Evolutionary conservation across 805 yeast genomes (phyloP), one percentile per base, ranked within the genome.

Genomic region (Yarrowia hollandica): DNA sequence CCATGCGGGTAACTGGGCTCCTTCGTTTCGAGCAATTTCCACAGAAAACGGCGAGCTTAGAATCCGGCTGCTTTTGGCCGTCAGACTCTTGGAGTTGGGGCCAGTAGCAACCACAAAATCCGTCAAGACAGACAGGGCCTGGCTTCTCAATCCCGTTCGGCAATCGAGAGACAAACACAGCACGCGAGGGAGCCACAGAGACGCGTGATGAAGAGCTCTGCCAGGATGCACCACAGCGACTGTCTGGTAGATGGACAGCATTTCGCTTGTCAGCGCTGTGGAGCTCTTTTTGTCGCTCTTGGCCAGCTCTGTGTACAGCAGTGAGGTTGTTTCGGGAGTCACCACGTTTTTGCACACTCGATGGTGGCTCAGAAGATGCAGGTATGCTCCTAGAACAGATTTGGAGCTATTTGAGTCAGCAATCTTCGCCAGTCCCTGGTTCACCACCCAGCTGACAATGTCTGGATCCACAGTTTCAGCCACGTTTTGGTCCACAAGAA

Each of bases 321-420:
- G 10, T 4, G 33, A 16, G n/a, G 28, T 37, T 5, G 44, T 37
- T 15, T 52, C 44, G n/a, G 58, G 26, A 2, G 44, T 35, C 11
- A 52, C 31, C 15, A 52, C 44, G 26, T 52, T 52, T 11, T 25
- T 23, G 33, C 44, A 26, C 18, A 52, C 58, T 4, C 58, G 33
- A n/a, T 52, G 58, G 35, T 52, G 58, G 19, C 44, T 52, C 31
- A 52, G 58, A 14, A 52, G 44, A 19, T 52, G 58, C 26, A 52
- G 12, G 35, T 52, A 52, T n/a, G 35, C 58, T n/a, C 35, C 58
- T 10, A 52, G 35, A 11, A 52, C 44, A 4, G 44, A 25, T 14
- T 52, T 52, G n/a, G 58, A 52, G 44, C 55, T 31, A 16, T 11
- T 33, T 11, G 58, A 14, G 25, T 35, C 42, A 12, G 44, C 22